phyloP scores from a whole-genome alignment of 345 rosid genomes.

The Citrus mangshanensis region DNA sequence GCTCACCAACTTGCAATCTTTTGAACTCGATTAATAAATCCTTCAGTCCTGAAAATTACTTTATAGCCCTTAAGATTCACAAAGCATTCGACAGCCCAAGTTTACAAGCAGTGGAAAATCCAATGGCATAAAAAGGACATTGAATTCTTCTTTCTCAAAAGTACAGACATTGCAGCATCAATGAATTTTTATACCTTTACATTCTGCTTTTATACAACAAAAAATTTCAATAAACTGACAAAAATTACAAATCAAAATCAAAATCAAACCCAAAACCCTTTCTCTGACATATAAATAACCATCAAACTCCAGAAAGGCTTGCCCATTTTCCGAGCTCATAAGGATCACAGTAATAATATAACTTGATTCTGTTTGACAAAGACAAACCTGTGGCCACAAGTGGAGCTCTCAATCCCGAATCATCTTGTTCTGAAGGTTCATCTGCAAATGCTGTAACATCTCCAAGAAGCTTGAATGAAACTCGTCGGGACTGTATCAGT shows the following conservation, averaged over 20 bases:
- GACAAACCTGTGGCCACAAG: slow-evolving; percentile 70
- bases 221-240: neutral
- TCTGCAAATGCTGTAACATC: slow-evolving; percentile 72
- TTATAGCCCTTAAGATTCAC: no score
- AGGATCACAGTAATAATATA: slow-evolving; percentile 73
- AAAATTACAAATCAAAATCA: slow-evolving; percentile 6
- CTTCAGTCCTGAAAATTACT: no score
- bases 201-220: neutral
- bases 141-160: no score
- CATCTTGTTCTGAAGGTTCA: slow-evolving; percentile 76
- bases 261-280: slow-evolving; percentile 3
- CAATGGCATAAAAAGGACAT: no score
- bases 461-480: slow-evolving; percentile 66
- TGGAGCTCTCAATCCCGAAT: slow-evolving; percentile 22
- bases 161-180: no score
- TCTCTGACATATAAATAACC: neutral
- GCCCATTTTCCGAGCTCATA: slow-evolving; percentile 90
- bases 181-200: no score
- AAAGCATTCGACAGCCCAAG: no score
- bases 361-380: slow-evolving; percentile 61
- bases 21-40: no score
- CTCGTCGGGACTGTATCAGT: slow-evolving; percentile 42
- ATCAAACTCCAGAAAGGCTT: slow-evolving; percentile 62
- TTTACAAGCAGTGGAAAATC: no score
- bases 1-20: no score